These are phyloP conservation scores for Sclerotinia glacialis DNA, from an alignment of 2,329 filamentous ascomycete species.

Conservation along the genomic window DNA sequence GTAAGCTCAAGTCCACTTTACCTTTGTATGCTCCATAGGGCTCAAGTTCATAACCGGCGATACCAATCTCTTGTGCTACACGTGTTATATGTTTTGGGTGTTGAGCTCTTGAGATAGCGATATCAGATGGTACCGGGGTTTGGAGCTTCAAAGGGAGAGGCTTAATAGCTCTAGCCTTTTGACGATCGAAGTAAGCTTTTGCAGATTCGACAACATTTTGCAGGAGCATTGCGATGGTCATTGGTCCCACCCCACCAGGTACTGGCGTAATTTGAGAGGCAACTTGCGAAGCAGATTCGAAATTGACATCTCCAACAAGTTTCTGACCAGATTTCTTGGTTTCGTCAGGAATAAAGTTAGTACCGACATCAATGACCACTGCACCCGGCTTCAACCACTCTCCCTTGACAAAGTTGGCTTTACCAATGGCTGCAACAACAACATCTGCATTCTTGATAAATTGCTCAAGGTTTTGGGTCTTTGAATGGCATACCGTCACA, in stretches of 20 bases:
- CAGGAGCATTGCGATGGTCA: conserved; percentile 98
- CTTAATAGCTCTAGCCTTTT: conserved; percentile 74
- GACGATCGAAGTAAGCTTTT: conserved; percentile 74
- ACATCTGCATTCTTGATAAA: conserved; percentile 84
- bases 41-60: conserved; percentile 84
- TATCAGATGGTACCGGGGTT: conserved; percentile 89
- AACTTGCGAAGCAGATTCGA: conserved; percentile 75
- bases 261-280: conserved; percentile 95
- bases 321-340: conserved; percentile 90
- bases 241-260: conserved; percentile 92
- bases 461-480: conserved; percentile 69
- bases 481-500: conserved; percentile 93
- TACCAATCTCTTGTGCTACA: conserved; percentile 82
- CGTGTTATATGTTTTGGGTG: conserved; percentile 87
- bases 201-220: conserved; percentile 92
- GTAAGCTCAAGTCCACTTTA: conserved; percentile 80
- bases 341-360: conserved; percentile 87
- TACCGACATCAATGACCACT: conserved; percentile 97
- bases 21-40: conserved; percentile 95
- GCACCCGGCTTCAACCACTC: conserved; percentile 93
- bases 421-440: conserved; percentile 86
- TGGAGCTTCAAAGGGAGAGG: conserved; percentile 80
- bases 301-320: conserved; percentile 94
- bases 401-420: conserved; percentile 83
- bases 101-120: conserved; percentile 84